Evolutionary conservation across 768 basidiomycete genomes (phyloP).

Genomic region (Chalciporus pseudorubinellus): DNA sequence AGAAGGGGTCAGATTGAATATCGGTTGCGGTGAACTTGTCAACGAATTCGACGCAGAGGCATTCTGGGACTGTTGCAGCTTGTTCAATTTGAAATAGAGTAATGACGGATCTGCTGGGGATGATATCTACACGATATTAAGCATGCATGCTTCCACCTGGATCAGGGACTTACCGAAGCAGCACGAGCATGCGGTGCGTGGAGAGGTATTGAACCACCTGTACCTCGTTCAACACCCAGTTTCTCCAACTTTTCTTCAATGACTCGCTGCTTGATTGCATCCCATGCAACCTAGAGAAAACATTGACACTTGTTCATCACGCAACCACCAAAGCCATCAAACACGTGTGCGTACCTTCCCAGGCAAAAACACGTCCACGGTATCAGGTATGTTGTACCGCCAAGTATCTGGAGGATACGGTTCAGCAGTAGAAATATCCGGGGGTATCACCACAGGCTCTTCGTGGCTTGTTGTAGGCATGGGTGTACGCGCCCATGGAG

Average conservation of each 20-base stretch:
- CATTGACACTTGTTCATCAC: slow-evolving; percentile 11
- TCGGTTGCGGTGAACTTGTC: slow-evolving; percentile 63
- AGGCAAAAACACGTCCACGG: slow-evolving; percentile 80
- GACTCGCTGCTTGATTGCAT: slow-evolving; percentile 60
- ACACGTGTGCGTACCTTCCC: slow-evolving; percentile 55
- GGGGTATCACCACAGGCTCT: slow-evolving; percentile 23
- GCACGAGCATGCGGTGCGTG: slow-evolving; percentile 79
- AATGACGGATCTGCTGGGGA: slow-evolving; percentile 88
- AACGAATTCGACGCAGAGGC: slow-evolving; percentile 51
- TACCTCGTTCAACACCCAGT: slow-evolving; percentile 72
- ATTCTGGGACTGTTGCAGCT: slow-evolving; percentile 70
- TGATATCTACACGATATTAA: slow-evolving; percentile 57
- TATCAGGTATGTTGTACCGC: slow-evolving; percentile 56
- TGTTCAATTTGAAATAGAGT: slow-evolving; percentile 79
- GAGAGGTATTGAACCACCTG: slow-evolving; percentile 48
- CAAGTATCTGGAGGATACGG: slow-evolving; percentile 64
- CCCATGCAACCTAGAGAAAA: slow-evolving; percentile 63
- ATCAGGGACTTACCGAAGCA: slow-evolving; percentile 63
- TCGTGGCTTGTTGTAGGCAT: slow-evolving; percentile 38
- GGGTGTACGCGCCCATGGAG: slow-evolving; percentile 63
- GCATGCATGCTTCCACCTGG: slow-evolving; percentile 12
- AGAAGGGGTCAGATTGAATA: slow-evolving; percentile 53
- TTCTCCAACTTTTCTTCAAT: slow-evolving; percentile 83
- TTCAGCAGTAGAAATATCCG: slow-evolving; percentile 47
- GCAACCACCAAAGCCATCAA: slow-evolving; percentile 1